A percentile compares a stretch with the other conserved stretches of the same genome.
Conservation (phyloP, 495 filamentous ascomycete genomes). For the Xylaria castorea region DNA sequence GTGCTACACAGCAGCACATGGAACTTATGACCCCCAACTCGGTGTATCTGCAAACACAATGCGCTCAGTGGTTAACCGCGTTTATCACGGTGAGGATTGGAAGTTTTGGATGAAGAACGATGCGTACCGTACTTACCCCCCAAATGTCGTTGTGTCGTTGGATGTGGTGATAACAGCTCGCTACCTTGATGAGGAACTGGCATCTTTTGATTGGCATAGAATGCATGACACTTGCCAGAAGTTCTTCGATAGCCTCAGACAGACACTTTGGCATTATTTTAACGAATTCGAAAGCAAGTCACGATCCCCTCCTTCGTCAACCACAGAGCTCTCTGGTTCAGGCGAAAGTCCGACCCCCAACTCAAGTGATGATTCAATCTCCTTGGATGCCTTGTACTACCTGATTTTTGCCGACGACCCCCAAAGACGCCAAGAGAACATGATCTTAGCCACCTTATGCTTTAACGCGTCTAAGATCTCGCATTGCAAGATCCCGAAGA, state of each 20-base stretch:
- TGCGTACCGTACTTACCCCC: not conserved
- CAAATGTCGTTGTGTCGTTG: not conserved
- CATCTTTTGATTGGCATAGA: not conserved
- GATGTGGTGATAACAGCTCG: not conserved
- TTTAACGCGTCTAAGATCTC: not conserved
- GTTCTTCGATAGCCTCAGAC: slow-evolving; percentile 6
- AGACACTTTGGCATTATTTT: not conserved
- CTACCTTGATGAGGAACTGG: not conserved
- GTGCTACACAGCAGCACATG: not conserved
- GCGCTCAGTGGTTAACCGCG: not conserved
- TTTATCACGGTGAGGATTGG: not conserved
- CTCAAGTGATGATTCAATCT: not conserved
- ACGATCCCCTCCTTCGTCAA: not conserved
- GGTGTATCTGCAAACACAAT: not conserved
- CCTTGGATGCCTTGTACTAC: slow-evolving; percentile 15
- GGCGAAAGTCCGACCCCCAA: not conserved
- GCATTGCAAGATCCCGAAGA: not conserved
- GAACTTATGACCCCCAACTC: not conserved
- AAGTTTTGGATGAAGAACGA: not conserved
- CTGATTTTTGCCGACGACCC: not conserved
- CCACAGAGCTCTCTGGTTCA: not conserved
- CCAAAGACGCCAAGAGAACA: not conserved
- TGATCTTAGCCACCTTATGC: slow-evolving; percentile 18
- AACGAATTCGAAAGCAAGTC: not conserved
- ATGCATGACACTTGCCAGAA: not conserved